phyloP scores from a whole-genome alignment of 2,329 filamentous ascomycete genomes.

The Diaporthe eres region DNA sequence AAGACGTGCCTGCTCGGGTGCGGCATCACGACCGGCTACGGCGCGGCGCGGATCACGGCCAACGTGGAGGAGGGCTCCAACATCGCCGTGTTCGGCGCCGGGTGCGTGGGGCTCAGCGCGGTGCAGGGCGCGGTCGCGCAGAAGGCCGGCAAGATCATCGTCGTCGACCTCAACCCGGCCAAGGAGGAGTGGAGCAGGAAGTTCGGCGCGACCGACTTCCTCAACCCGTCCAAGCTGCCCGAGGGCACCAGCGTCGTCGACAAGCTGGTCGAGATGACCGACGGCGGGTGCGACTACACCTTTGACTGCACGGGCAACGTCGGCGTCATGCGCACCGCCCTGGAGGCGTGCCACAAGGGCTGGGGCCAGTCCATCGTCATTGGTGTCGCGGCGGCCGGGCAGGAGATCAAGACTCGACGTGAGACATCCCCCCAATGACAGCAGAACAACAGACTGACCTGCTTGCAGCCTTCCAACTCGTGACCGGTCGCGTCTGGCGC shows the following conservation, averaged over 20 bases:
- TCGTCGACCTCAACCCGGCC: conserved; percentile 81
- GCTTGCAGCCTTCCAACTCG: conserved; percentile 90
- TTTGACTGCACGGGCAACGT: conserved; percentile 99
- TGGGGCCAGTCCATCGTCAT: conserved; percentile 99
- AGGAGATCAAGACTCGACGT: conserved; percentile 96
- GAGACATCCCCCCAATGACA: conserved; percentile 59
- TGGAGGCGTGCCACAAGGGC: conserved; percentile 99
- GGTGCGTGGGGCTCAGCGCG: conserved; percentile 94
- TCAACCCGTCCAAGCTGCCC: conserved; percentile 86
- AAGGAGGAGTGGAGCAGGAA: conserved; percentile 95
- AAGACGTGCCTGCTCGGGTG: conserved; percentile 95
- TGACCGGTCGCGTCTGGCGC: conserved; percentile 97
- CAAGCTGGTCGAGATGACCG: conserved; percentile 96
- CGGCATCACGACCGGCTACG: conserved; percentile 98
- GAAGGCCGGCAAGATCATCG: conserved; percentile 83
- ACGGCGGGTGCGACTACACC: conserved; percentile 98
- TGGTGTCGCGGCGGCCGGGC: conserved; percentile 94
- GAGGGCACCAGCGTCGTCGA: conserved; percentile 87
- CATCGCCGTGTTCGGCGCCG: conserved; percentile 93
- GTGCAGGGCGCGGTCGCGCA: conserved; percentile 94
- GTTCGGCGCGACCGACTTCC: conserved; percentile 97
- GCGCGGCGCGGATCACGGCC: conserved; percentile 93
- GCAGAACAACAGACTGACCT: conserved; percentile 1
- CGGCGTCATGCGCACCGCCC: conserved; percentile 92
- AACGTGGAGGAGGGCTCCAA: conserved; percentile 91